A percentile compares a stretch with the other conserved stretches of the same genome.
These are phyloP conservation scores for Tanacetum coccineum DNA, from an alignment of 129 eudicot species.

Conservation along the genomic window DNA sequence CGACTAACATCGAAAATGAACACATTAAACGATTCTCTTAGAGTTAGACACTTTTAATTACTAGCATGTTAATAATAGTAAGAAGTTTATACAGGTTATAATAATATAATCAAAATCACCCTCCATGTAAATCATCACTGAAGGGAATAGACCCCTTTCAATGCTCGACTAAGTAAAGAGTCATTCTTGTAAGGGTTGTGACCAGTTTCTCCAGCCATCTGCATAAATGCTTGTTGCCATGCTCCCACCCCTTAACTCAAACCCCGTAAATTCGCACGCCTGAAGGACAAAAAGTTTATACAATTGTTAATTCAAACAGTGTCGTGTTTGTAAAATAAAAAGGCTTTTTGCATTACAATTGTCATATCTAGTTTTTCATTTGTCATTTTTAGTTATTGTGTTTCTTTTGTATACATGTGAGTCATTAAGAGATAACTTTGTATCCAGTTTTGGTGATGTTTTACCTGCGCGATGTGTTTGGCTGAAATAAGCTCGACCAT, in stretches of 20 bases:
- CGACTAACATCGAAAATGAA: neutral
- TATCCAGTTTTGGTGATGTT: too few relatives aligned
- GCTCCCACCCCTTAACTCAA: slow-evolving; percentile 94
- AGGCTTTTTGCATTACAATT: too few relatives aligned
- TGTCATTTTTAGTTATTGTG: too few relatives aligned
- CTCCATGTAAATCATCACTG: slow-evolving; percentile 74
- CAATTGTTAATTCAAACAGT: neutral
- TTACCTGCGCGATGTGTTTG: too few relatives aligned
- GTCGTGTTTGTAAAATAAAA: neutral
- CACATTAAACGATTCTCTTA: neutral
- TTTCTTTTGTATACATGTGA: too few relatives aligned
- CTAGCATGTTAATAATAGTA: slow-evolving; percentile 4
- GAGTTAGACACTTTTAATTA: slow-evolving; percentile 11
- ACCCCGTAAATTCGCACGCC: slow-evolving; percentile 77
- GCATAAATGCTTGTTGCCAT: slow-evolving; percentile 76
- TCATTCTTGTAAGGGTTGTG: slow-evolving; percentile 74
- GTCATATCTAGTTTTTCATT: too few relatives aligned
- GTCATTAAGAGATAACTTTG: too few relatives aligned
- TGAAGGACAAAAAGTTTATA: slow-evolving; percentile 21
- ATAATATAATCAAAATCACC: slow-evolving; percentile 17
- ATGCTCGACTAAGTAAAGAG: slow-evolving; percentile 81
- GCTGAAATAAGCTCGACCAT: too few relatives aligned
- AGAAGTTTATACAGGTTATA: slow-evolving; percentile 14
- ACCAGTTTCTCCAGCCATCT: slow-evolving; percentile 99
- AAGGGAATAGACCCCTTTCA: slow-evolving; percentile 60